Evolutionary conservation across 768 basidiomycete genomes (phyloP).

Genomic region (Paxillus ammoniavirescens): DNA sequence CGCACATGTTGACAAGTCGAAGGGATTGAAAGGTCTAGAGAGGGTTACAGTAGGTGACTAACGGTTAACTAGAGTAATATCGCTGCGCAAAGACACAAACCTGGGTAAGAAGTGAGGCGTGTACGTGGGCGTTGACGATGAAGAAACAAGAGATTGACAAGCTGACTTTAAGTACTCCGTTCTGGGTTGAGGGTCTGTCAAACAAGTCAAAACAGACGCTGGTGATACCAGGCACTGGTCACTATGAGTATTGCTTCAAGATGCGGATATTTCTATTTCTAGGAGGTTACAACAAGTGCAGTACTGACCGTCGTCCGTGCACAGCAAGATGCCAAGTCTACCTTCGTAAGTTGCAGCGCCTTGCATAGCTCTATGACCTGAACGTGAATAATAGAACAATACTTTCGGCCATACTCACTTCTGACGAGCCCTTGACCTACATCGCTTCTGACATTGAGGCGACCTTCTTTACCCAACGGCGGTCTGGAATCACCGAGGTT

Average conservation of each 20-base stretch:
- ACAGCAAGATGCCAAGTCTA: background rate
- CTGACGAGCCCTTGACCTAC: background rate
- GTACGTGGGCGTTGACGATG: constrained; percentile 10
- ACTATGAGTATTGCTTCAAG: background rate
- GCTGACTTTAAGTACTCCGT: constrained; percentile 30
- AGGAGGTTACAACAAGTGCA: background rate
- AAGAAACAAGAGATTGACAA: constrained; percentile 1
- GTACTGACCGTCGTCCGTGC: constrained; percentile 15
- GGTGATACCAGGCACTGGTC: background rate
- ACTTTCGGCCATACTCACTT: background rate
- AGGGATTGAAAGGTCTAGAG: constrained; percentile 1
- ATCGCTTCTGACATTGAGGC: background rate
- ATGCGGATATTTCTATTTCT: constrained; percentile 12
- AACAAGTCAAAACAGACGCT: constrained; percentile 30
- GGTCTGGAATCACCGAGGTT: background rate
- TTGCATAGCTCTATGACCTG: constrained; percentile 2
- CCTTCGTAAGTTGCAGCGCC: constrained; percentile 11
- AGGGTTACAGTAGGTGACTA: constrained; percentile 3
- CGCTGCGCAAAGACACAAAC: constrained; percentile 5
- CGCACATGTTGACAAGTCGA: constrained; percentile 62
- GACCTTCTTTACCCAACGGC: background rate
- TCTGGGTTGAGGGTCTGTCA: constrained; percentile 32
- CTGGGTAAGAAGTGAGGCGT: background rate
- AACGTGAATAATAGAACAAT: background rate
- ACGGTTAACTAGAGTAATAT: background rate